phyloP scores from a whole-genome alignment of 768 basidiomycete species.

The Phylloporus sp. region DNA sequence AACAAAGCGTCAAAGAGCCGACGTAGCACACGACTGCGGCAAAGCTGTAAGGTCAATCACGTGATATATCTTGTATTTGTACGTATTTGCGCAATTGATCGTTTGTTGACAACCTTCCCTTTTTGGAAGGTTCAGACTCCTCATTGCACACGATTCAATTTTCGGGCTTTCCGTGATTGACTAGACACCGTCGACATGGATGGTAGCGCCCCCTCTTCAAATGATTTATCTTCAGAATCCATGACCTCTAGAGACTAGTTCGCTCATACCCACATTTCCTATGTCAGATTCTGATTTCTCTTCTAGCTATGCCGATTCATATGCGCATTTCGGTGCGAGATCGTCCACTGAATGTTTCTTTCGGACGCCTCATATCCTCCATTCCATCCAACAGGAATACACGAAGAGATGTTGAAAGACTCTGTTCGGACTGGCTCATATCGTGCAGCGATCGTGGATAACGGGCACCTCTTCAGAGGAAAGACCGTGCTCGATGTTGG shows the following conservation, averaged over 20 bases:
- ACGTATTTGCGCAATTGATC: too few species aligned
- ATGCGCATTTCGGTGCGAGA: conserved; percentile 83
- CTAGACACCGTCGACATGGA: conserved; percentile 20
- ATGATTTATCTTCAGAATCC: conserved; percentile 30
- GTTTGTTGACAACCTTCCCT: conserved; percentile 3
- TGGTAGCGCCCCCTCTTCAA: conserved; percentile 29
- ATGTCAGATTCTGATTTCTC: conserved; percentile 37
- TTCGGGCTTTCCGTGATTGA: neutral
- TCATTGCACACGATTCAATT: neutral
- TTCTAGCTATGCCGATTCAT: conserved; percentile 88
- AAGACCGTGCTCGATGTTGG: conserved; percentile 98
- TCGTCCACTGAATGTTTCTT: conserved; percentile 3
- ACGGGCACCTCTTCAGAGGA: conserved; percentile 90
- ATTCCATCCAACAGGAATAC: conserved; percentile 61
- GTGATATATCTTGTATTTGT: conserved; percentile 15
- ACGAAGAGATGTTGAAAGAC: conserved; percentile 99
- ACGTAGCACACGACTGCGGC: conserved; percentile 12
- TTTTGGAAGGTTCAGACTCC: conserved; percentile 2
- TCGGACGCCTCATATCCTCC: conserved; percentile 2
- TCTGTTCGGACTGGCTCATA: conserved; percentile 92
- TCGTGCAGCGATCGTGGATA: conserved; percentile 90
- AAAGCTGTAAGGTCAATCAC: conserved; percentile 12
- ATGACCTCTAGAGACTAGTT: conserved; percentile 92
- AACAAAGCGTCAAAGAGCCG: neutral
- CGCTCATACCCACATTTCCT: conserved; percentile 36